Evolutionary conservation across 2,329 filamentous ascomycete species (phyloP), one percentile per base, ranked within the genome.

Genomic region (Akanthomyces muscarius): DNA sequence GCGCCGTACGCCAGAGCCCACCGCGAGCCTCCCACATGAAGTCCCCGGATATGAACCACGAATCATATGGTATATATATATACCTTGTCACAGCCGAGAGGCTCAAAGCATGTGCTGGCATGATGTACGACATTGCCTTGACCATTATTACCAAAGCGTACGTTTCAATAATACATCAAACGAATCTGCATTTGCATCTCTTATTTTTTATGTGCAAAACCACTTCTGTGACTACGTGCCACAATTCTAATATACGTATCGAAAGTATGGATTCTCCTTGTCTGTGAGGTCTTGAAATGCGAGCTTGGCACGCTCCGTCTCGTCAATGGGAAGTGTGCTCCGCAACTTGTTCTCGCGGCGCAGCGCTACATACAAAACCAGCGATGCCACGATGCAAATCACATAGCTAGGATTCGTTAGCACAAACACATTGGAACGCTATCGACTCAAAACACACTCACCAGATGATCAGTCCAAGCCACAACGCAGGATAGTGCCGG

Each of bases 201-300:
- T 55, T 18, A n/a, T 7, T 14, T 7, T 14, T 23, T 4, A 5
- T 42, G 28, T 8, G 36, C 33, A 14, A 13, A n/a, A 13, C 5
- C 8, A 21, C 38, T 28, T 14, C 14, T 2, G 4, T 13, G 21
- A 21, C 23, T 41, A n/a, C 2, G 14, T 14, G 4, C 11, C 33
- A 28, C 11, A 4, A 7, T 33, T 36, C 33, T 53, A 62, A 16
- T 64, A 61, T 5, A 81, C 83, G 66, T 90, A 90, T 68, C 81
- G 77, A 68, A 90, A 90, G 69, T 87, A 87, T 1, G 81, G 80
- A 67, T 90, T 90, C 72, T 90, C 78, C 71, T 84, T 86, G 67
- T 90, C 88, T 0, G 88, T 90, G 66, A 89, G 72, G 70, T 90
- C 87, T 61, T 85, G 80, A 64, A 90, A 91, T 0, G 87, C 87